Percentiles rank a stretch among this genome's conserved stretches.
phyloP scores from a whole-genome alignment of 192 early-diverging fungal genomes.

The Endogone sp. region DNA sequence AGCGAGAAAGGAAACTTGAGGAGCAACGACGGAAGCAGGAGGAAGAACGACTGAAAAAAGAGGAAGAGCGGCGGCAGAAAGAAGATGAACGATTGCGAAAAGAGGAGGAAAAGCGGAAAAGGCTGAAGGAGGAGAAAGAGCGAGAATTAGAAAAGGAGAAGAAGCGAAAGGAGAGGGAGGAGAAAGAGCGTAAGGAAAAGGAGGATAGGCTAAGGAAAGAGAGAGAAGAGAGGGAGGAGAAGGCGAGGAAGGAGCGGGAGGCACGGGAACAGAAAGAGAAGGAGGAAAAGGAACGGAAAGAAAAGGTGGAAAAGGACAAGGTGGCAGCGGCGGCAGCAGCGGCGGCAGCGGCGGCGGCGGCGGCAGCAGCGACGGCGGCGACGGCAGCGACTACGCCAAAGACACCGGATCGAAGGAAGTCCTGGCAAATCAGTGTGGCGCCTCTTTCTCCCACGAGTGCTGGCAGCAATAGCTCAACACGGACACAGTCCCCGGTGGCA shows the following conservation, averaged over 20 bases:
- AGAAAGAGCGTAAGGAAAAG: slow-evolving; percentile 25
- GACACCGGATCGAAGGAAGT: not conserved
- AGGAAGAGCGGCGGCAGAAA: slow-evolving; percentile 35
- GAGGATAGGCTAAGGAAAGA: slow-evolving; percentile 28
- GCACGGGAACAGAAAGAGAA: slow-evolving; percentile 43
- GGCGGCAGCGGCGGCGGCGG: too few species aligned
- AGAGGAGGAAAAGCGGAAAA: slow-evolving; percentile 54
- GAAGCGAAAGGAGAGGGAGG: slow-evolving; percentile 33
- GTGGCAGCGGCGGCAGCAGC: not conserved
- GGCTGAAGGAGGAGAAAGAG: slow-evolving; percentile 46
- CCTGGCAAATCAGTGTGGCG: slow-evolving; percentile 2
- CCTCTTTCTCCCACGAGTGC: not conserved
- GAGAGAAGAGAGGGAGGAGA: slow-evolving; percentile 28
- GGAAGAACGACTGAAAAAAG: slow-evolving; percentile 26
- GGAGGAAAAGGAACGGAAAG: slow-evolving; percentile 39
- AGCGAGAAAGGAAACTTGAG: slow-evolving; percentile 59
- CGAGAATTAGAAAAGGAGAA: slow-evolving; percentile 28
- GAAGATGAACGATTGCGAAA: slow-evolving; percentile 52
- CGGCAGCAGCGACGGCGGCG: not conserved
- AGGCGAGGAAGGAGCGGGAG: slow-evolving; percentile 37
- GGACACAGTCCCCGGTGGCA: too few species aligned
- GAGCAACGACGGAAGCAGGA: slow-evolving; percentile 49
- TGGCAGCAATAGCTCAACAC: not conserved
- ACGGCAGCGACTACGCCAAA: too few species aligned
- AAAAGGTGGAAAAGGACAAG: slow-evolving; percentile 42